phyloP scores from a whole-genome alignment of 352 stramenopile species.

The Phytophthora sojae region DNA sequence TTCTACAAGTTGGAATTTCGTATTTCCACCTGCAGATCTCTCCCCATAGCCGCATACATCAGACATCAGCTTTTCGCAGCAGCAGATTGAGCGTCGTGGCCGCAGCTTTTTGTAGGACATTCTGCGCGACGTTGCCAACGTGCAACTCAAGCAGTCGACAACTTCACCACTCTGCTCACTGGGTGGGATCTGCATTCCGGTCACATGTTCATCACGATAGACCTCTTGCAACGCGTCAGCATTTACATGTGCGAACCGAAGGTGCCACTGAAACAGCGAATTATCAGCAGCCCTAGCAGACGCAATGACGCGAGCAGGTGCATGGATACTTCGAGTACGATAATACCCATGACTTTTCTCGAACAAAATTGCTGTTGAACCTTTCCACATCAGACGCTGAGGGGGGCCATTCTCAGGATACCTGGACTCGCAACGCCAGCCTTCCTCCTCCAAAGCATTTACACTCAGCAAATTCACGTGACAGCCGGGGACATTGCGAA shows the following conservation, averaged over 20 bases:
- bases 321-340: background rate
- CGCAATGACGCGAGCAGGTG: background rate
- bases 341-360: background rate
- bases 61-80: background rate
- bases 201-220: background rate
- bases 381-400: background rate
- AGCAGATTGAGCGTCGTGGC: background rate
- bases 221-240: background rate
- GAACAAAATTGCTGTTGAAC: background rate
- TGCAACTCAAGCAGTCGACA: background rate
- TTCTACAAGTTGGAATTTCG: background rate
- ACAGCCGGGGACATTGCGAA: background rate
- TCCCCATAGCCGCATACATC: background rate
- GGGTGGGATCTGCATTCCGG: background rate
- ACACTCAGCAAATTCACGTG: background rate
- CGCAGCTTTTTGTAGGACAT: background rate
- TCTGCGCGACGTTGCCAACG: background rate
- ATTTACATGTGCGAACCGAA: background rate
- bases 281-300: background rate
- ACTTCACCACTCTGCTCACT: background rate
- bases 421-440: background rate
- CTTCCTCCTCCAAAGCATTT: background rate
- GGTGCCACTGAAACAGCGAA: background rate
- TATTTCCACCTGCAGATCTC: background rate
- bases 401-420: background rate